Evolutionary conservation across 2,329 filamentous ascomycete genomes (phyloP), one percentile per base, ranked within the genome.

Genomic region (Sarocladium oryzae): DNA sequence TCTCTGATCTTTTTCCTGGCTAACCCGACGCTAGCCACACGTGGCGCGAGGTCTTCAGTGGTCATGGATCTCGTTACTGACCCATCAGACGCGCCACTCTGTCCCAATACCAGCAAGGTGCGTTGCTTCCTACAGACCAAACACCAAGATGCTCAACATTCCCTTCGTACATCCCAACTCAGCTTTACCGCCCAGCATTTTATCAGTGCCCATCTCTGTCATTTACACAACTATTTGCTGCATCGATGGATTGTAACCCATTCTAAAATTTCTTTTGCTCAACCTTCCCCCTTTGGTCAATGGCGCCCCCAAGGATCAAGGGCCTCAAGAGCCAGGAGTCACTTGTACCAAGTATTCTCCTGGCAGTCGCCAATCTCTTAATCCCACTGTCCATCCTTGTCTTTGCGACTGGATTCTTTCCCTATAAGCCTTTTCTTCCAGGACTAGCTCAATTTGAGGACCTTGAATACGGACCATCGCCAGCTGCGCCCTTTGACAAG

Each of bases 351-450:
- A 67, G 64, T 53, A 51, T 73, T 49, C 63, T 79, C 55, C 79
- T 90, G 54, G 64, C 78, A 49, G 68, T 81, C 56, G 85, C 89
- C 61, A 96, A 96, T 67, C 52, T 90, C 28, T 69, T 96, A 54
- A 82, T 96, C 40, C 87, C 88, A 2, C 63, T 86, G 51, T 85
- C 89, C 43, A 81, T 91, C 56, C 59, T 86, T 51, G 69, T 86
- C 56, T 97, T 97, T 67, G 91, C 88, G 23, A 81, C 83, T 28
- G 92, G 93, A 13, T 99, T 99, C 77, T 99, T 99, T 63, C 93
- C 93, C 7, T 96, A 97, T 70, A 99, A 99, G 64, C 90, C 93
- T 2, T 86, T 96, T 57, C 77, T 99, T 45, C 84, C 91, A 10
- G 93, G 93, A 3, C 73, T 96, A 43, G 91, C 93, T 9, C 73